phyloP scores from a whole-genome alignment of 768 basidiomycete genomes.

The Chalciporus piperatus region DNA sequence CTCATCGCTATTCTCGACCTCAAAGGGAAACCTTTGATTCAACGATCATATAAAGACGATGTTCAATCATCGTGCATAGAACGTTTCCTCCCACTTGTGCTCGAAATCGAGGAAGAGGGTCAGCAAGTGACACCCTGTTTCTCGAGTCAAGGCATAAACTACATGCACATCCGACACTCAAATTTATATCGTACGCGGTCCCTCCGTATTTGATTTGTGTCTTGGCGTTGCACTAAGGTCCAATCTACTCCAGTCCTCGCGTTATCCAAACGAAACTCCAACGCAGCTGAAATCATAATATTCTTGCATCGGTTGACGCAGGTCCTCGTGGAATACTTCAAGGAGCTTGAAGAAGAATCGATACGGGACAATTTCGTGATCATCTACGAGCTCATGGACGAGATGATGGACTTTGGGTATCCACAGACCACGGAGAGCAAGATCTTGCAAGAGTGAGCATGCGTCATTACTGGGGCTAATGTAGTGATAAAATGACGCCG shows the following conservation, averaged over 20 bases:
- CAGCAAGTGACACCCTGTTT: constrained; percentile 96
- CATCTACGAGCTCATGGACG: constrained; percentile 97
- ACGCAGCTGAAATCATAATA: constrained; percentile 93
- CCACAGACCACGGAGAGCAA: constrained; percentile 99
- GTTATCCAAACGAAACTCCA: constrained; percentile 91
- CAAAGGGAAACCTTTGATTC: constrained; percentile 97
- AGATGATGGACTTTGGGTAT: constrained; percentile 99
- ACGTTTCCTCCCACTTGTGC: constrained; percentile 86
- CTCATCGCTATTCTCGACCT: constrained; percentile 95
- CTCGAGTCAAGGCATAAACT: constrained; percentile 92
- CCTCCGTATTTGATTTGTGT: constrained; percentile 8
- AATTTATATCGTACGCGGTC: constrained; percentile 83
- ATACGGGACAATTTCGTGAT: constrained; percentile 99
- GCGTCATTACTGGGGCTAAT: background rate
- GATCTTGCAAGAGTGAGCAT: constrained; percentile 88
- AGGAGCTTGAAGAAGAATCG: constrained; percentile 98
- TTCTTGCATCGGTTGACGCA: constrained; percentile 92
- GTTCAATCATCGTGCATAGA: constrained; percentile 88
- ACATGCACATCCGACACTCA: constrained; percentile 97
- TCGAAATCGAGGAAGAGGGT: constrained; percentile 97
- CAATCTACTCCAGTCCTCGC: constrained; percentile 68
- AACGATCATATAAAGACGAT: constrained; percentile 95
- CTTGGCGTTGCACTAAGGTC: background rate
- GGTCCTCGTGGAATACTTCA: constrained; percentile 98
- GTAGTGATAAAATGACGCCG: background rate